Base-by-base conservation (phyloP, 2,329 filamentous ascomycete genomes). In the Decorospora gaudefroyi region DNA sequence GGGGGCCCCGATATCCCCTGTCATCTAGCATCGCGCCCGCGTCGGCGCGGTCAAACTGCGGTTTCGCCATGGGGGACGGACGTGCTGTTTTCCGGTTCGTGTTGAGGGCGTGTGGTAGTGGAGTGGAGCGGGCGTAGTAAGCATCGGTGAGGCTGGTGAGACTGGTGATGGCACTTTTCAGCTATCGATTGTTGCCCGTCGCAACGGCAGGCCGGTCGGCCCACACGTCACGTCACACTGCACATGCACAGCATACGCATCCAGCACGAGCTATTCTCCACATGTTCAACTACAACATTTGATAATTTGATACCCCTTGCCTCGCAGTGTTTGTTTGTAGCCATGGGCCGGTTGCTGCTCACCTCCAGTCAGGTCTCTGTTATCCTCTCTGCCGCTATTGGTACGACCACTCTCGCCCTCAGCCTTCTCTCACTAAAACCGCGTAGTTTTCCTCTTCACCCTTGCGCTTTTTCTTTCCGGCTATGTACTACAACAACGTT, bases 401-500 rank as follows among this genome's bases (percentile, higher is more conserved):
- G 86, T 88, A 78, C 46, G 77, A 5, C n/a, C 22, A 17, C 12
- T n/a, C 23, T 35, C 17, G 15, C 8, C 25, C 12, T 21, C 8
- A 8, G 19, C 16, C 11, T 16, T 15, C 18, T n/a, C 12, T 16
- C 18, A 12, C 27, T 42, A 12, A 49, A 16, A 10, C 6, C 16
- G 18, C 25, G 5, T 49, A 72, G 87, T 96, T 46, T 74, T 88
- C 52, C 68, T 88, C 17, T 96, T 89, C 71, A 95, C 90, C 3
- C 70, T 85, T 25, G 81, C 90, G 4, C 83, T 96, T 17, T 96
- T 96, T 69, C 77, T 96, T 21, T 90, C 88, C 37, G 91, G 91
- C 61, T 96, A 95, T 69, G 81, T 85, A 3, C 79, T 96, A 39
- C 91, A 96, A 64, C 91, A 96, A 70, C 83, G 89, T 59, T 93